Evolutionary conservation across 306 rosid species (phyloP).

Genomic region (Citrullus amarus): DNA sequence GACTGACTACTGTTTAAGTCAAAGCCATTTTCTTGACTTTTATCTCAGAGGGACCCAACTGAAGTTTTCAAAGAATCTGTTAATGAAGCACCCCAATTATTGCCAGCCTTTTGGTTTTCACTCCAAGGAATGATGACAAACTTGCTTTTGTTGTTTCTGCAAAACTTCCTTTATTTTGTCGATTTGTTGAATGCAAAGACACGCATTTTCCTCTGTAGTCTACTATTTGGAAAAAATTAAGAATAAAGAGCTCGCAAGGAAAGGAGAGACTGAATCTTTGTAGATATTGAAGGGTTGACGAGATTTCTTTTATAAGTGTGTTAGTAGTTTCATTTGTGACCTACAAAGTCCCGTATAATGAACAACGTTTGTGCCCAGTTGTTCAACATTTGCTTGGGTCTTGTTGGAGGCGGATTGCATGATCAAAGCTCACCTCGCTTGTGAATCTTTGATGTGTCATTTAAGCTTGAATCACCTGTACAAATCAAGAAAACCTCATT

Average conservation of each 20-base stretch:
- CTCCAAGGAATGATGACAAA: background rate
- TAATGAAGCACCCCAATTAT: background rate
- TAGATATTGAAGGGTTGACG: background rate
- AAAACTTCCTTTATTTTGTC: background rate
- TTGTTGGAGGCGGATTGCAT: background rate
- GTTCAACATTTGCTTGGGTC: background rate
- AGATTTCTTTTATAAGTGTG: background rate
- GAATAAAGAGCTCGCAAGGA: background rate
- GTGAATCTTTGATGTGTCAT: background rate
- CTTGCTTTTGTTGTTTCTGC: background rate
- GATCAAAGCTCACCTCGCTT: background rate
- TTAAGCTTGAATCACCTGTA: background rate
- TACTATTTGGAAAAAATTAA: background rate
- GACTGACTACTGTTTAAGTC: slow-evolving; percentile 1
- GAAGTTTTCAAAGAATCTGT: background rate
- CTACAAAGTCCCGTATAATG: background rate
- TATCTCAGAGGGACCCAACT: background rate
- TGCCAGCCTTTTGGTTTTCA: background rate
- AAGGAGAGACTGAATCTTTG: background rate
- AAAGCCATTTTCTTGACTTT: background rate
- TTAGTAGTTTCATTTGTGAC: background rate
- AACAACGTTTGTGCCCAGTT: background rate
- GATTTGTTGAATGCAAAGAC: background rate
- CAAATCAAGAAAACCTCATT: background rate
- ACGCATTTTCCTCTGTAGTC: background rate